phyloP scores from a whole-genome alignment of 805 yeast species.

The Spathaspora sp. region DNA sequence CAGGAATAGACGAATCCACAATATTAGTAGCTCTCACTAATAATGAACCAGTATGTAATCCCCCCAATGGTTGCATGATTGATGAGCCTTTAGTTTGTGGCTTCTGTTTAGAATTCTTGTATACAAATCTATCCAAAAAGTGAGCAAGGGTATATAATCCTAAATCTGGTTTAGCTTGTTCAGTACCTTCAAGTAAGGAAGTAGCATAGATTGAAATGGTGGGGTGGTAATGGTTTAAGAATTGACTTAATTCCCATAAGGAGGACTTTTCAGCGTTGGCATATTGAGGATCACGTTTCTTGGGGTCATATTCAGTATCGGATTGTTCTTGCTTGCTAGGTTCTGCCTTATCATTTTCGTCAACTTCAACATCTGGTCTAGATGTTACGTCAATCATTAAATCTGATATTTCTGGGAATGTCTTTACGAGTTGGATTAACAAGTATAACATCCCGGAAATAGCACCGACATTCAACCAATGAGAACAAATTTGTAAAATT shows the following conservation, averaged over 20 bases:
- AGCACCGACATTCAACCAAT: constrained; percentile 87
- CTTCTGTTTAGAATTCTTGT: constrained; percentile 84
- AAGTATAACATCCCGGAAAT: constrained; percentile 79
- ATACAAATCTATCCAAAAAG: constrained; percentile 93
- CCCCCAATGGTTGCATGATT: constrained; percentile 97
- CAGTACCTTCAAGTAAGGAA: constrained; percentile 49
- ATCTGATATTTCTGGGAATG: constrained; percentile 63
- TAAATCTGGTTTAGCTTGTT: constrained; percentile 77
- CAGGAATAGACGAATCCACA: constrained; percentile 54
- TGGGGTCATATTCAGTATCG: constrained; percentile 61
- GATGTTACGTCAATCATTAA: constrained; percentile 50
- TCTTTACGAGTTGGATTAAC: constrained; percentile 62
- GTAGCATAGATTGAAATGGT: constrained; percentile 80
- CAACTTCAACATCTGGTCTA: constrained; percentile 43
- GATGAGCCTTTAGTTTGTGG: constrained; percentile 76
- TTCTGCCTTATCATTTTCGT: constrained; percentile 20
- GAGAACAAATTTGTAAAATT: constrained; percentile 76
- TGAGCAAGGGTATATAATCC: constrained; percentile 85
- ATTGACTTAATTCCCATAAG: constrained; percentile 80
- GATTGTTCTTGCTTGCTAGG: constrained; percentile 13
- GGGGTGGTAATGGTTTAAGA: constrained; percentile 86
- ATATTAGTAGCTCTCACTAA: constrained; percentile 60
- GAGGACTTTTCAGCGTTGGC: constrained; percentile 83
- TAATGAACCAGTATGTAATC: constrained; percentile 67
- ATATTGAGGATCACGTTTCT: constrained; percentile 86